Base-by-base conservation (phyloP, 306 rosid species). In the Crotalaria pallida region DNA sequence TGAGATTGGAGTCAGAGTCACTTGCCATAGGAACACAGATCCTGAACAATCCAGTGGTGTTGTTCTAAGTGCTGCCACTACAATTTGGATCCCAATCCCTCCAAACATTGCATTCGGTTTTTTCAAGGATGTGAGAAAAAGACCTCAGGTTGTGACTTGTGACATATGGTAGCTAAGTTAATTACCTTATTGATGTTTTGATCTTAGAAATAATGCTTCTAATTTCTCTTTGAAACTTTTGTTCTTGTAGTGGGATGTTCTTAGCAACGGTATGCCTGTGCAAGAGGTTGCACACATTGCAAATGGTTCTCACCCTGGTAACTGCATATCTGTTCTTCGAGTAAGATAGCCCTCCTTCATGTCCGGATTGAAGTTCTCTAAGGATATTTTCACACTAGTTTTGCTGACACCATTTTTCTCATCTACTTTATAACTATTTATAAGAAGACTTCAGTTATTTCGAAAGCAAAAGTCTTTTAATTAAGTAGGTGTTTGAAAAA, bases 211-310 rank as follows among this genome's bases (percentile, higher is more conserved):
- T 31, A 31, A 33, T 36, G 33, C 2, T 57, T 73, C 7, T 9
- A 34, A 34, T 22, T 8, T 12, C 0, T 10, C 16, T 59, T 6
- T 3, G 66, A n/a, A n/a, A 47, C 22, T 29, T 12, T 53, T 4
- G 8, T 11, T 5, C n/a, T 23, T 58, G 19, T 62, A 93, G 98
- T 93, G 98, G 98, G 98, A 93, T 84, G 96, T 93, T 27, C 98
- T 93, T 22, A 90, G 92, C 10, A 84, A 83, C 66, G 96, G 94
- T 22, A 87, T 85, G 83, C 84, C 88, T 33, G 88, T 88, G 44
- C 89, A 90, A 85, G 98, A 90, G 71, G 97, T 93, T 68, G 98
- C 97, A 13, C 97, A 90, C 57, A 93, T 93, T 38, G 91, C 96
- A 56, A 93, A 90, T 58, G 98, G 98, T 27, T 82, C 97, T 3